Conservation (phyloP, 805 yeast species). For the Kluyveromyces wickerhamii region DNA sequence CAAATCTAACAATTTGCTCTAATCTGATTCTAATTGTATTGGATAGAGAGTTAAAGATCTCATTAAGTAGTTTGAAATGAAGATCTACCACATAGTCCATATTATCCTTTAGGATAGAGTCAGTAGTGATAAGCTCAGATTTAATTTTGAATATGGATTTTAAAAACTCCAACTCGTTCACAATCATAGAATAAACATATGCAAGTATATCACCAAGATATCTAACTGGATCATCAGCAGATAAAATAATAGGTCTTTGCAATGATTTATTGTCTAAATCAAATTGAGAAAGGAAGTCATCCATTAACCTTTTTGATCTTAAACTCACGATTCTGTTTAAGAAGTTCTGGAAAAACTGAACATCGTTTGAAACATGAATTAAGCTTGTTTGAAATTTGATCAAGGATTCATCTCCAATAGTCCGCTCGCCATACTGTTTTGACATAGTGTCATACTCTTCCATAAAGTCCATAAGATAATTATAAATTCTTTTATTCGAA, state of each 20-base stretch:
- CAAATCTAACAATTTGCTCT: slow-evolving; percentile 62
- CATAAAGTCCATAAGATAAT: slow-evolving; percentile 32
- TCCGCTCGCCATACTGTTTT: slow-evolving; percentile 12
- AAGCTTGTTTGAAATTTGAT: slow-evolving; percentile 29
- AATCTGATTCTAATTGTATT: slow-evolving; percentile 56
- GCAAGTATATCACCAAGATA: slow-evolving; percentile 86
- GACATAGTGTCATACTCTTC: slow-evolving; percentile 22
- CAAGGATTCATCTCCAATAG: slow-evolving; percentile 10
- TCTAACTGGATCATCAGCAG: slow-evolving; percentile 73
- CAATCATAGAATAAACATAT: slow-evolving; percentile 75
- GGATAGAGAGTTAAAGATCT: slow-evolving; percentile 25
- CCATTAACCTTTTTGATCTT: slow-evolving; percentile 55
- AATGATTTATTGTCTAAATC: slow-evolving; percentile 24
- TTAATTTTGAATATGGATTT: slow-evolving; percentile 48
- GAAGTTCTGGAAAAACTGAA: slow-evolving; percentile 49
- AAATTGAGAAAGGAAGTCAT: slow-evolving; percentile 59
- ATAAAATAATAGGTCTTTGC: slow-evolving; percentile 47
- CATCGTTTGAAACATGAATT: slow-evolving; percentile 32
- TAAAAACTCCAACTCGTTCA: slow-evolving; percentile 77
- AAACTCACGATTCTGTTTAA: slow-evolving; percentile 56
- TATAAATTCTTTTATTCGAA: slow-evolving; percentile 48
- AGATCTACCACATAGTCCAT: slow-evolving; percentile 21
- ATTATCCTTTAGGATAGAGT: slow-evolving; percentile 17
- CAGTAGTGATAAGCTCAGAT: slow-evolving; percentile 14
- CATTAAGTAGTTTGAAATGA: slow-evolving; percentile 24